Conservation (phyloP, 2,329 filamentous ascomycete genomes). For the Sporothrix pseudoabietina region DNA sequence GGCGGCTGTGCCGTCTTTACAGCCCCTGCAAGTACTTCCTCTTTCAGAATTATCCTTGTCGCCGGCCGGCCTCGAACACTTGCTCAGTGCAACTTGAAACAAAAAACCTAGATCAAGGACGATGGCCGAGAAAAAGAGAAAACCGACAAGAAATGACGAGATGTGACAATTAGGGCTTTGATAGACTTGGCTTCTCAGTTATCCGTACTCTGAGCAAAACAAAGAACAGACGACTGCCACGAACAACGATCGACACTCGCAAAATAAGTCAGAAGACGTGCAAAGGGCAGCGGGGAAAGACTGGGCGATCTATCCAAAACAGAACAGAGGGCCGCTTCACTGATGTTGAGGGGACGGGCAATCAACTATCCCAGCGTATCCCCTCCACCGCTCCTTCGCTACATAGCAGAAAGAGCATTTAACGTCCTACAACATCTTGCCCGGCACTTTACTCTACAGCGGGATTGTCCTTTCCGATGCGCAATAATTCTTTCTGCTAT, state of each 20-base stretch:
- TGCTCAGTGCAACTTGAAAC: conserved; percentile 17
- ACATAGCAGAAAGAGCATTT: neutral
- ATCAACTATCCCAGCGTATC: neutral
- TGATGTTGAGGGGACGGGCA: neutral
- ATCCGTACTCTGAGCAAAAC: no score
- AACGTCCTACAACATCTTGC: neutral
- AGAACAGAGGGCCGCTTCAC: neutral
- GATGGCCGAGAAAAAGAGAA: neutral
- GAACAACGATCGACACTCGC: neutral
- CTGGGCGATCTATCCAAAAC: conserved; percentile 5
- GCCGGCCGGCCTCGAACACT: neutral
- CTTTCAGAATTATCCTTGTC: neutral
- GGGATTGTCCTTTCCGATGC: conserved; percentile 12
- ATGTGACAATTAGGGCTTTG: neutral
- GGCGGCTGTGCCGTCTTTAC: neutral
- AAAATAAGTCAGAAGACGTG: neutral
- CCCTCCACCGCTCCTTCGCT: neutral
- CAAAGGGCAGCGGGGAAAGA: neutral
- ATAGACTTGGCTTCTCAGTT: neutral
- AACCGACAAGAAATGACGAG: neutral
- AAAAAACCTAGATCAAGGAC: neutral
- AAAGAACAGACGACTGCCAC: neutral
- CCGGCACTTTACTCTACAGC: conserved; percentile 12
- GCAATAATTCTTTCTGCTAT: neutral
- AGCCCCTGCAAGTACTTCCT: neutral